phyloP scores from a whole-genome alignment of 1,284 basidiomycete species.

The Trichosporon faecale region DNA sequence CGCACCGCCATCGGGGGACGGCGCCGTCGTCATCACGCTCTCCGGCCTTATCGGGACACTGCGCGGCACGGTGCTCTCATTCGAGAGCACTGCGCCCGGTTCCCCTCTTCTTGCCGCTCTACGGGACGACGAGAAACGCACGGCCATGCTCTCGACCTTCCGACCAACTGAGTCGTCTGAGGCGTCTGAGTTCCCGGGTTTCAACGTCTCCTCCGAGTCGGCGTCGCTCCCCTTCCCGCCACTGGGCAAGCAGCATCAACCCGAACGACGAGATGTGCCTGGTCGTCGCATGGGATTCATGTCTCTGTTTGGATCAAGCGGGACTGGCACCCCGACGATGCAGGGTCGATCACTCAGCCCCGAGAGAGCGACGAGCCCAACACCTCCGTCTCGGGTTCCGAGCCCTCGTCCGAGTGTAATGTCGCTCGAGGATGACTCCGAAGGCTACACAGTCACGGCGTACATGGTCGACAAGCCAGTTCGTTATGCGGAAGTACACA shows the following conservation, averaged over 20 bases:
- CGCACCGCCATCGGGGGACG: conserved; percentile 43
- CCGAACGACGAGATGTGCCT: not conserved
- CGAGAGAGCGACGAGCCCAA: conserved; percentile 50
- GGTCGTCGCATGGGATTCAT: conserved; percentile 33
- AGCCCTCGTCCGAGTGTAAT: conserved; percentile 38
- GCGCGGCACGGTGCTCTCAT: conserved; percentile 24
- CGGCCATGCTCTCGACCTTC: conserved; percentile 39
- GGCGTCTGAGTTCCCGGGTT: conserved; percentile 58
- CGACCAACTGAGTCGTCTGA: conserved; percentile 39
- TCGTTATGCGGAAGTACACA: conserved; percentile 57
- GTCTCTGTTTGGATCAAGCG: conserved; percentile 40
- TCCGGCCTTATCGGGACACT: conserved; percentile 74
- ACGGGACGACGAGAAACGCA: conserved; percentile 57
- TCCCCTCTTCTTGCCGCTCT: conserved; percentile 64
- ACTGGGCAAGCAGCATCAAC: conserved; percentile 29
- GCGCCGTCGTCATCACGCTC: conserved; percentile 64
- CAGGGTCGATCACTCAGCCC: conserved; percentile 14
- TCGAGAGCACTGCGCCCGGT: conserved; percentile 51
- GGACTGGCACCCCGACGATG: not conserved
- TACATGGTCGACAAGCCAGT: conserved; percentile 47
- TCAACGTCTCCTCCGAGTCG: conserved; percentile 57
- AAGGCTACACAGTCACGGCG: conserved; percentile 46
- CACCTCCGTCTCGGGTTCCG: conserved; percentile 23
- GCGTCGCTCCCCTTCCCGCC: conserved; percentile 66
- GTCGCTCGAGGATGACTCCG: conserved; percentile 31